Evolutionary conservation across 306 rosid species (phyloP).

Genomic region (Dalbergia oliveri): DNA sequence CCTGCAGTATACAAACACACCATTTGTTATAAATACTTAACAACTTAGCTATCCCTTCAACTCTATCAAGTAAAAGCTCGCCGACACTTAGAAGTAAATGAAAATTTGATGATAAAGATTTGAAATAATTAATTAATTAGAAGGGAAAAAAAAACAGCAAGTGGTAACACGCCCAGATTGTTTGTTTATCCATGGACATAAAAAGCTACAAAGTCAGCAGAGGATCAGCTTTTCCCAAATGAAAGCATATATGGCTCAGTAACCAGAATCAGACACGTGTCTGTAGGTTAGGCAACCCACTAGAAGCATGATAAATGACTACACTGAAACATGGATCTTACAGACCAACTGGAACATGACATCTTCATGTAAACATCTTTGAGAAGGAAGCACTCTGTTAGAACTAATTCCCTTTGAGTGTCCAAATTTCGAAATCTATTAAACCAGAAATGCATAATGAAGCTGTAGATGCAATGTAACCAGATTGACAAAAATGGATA

Average conservation of each 20-base stretch:
- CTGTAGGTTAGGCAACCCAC: slow-evolving; percentile 20
- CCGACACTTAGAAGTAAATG: slow-evolving; percentile 27
- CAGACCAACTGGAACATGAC: slow-evolving; percentile 16
- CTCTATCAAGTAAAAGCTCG: slow-evolving; percentile 15
- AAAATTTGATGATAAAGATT: slow-evolving; percentile 19
- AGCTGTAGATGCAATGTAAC: neutral
- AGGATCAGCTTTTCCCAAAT: slow-evolving; percentile 14
- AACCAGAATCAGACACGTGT: slow-evolving; percentile 23
- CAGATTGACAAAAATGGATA: slow-evolving; percentile 36
- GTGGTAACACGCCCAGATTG: neutral
- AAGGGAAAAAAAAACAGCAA: slow-evolving; percentile 7
- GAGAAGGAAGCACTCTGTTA: slow-evolving; percentile 35
- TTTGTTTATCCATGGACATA: neutral
- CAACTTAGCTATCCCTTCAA: slow-evolving; percentile 33
- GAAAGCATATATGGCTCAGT: slow-evolving; percentile 26
- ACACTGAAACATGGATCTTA: slow-evolving; percentile 23
- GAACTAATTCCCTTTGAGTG: neutral
- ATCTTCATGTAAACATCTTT: slow-evolving; percentile 27
- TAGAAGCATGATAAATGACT: slow-evolving; percentile 15
- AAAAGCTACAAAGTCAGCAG: neutral
- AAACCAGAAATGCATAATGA: slow-evolving; percentile 18
- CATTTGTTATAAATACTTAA: slow-evolving; percentile 28
- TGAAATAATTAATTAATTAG: neutral
- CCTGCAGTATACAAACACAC: slow-evolving; percentile 65
- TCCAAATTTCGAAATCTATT: slow-evolving; percentile 18